Evolutionary conservation across 1,284 basidiomycete species (phyloP).

Genomic region (Ustilago crameri): DNA sequence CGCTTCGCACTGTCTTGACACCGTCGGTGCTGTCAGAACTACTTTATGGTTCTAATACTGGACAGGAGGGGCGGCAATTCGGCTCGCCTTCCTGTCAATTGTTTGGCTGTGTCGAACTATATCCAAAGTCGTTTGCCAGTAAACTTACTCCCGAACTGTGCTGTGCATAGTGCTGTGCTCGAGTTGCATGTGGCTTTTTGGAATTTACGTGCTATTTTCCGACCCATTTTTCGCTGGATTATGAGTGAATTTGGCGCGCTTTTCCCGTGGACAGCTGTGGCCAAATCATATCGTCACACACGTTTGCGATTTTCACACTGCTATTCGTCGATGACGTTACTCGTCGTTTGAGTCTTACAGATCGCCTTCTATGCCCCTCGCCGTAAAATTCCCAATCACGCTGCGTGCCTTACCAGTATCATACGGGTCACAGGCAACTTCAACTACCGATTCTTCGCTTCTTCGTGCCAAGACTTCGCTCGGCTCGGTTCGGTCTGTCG

Average conservation of each 20-base stretch:
- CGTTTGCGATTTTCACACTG: slow-evolving; percentile 1
- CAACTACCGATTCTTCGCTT: background rate
- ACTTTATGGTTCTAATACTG: too few species aligned
- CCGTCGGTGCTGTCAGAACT: too few species aligned
- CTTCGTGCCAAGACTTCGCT: background rate
- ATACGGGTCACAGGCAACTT: background rate
- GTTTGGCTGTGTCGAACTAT: background rate
- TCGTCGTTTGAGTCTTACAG: background rate
- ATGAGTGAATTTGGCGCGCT: background rate
- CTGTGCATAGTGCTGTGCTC: slow-evolving; percentile 1
- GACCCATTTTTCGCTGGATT: background rate
- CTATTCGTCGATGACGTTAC: slow-evolving; percentile 25
- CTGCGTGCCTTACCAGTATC: too few species aligned
- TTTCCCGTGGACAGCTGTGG: background rate
- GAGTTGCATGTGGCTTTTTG: background rate
- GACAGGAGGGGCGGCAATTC: too few species aligned
- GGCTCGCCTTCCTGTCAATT: too few species aligned
- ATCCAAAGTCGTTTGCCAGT: background rate
- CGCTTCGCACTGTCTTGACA: too few species aligned
- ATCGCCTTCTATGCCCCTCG: background rate
- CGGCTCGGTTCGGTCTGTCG: too few species aligned
- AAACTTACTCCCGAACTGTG: background rate
- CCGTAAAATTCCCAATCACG: too few species aligned
- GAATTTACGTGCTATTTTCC: too few species aligned
- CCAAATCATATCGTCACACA: slow-evolving; percentile 1